Base-by-base conservation (phyloP, 345 rosid genomes). In the Eucalyptus erythrocorys region DNA sequence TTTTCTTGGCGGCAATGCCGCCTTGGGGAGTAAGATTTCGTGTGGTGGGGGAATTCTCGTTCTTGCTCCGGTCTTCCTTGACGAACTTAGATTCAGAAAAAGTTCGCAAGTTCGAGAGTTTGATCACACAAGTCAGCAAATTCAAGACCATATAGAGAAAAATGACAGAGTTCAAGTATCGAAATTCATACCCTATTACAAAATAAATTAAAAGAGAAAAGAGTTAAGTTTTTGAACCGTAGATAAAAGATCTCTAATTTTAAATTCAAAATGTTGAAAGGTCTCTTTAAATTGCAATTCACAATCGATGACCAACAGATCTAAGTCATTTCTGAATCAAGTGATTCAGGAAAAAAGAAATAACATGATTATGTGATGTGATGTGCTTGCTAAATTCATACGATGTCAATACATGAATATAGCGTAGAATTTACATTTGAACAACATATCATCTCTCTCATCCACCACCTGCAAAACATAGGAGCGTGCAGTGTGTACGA, bases 251-350 rank as follows among this genome's bases (percentile, higher is more conserved):
- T 64, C 5, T 64, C 19, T 64, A 30, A n/a, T n/a, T n/a, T 3
- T 2, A n/a, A 15, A 7, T 4, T 34, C 5, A 13, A 59, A 64
- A 14, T 13, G 19, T n/a, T 6, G 0, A 3, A 3, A 37, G 8
- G 0, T 13, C 27, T 43, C 5, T 27, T 76, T 76, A 37, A 76
- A 76, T 76, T 71, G 82, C 4, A 37, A 76, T 76, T 37, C 45
- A 19, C 47, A 6, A 64, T 9, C 0, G 2, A 61, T 12, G 32
- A 27, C 47, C 5, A 2, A 76, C 1, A 10, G 6, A 37, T 21
- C 12, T 37, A 40, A 34, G 13, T 3, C 26, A 34, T 34, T 19
- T 37, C 2, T 10, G 1, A 71, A 71, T 37, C 2, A 19, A 19
- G 40, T 71, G 45, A 19, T 14, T 34, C 3, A 1, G 0, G 4